Evolutionary conservation across 139 green algal genomes (phyloP), one percentile per base, ranked within the genome.

Genomic region (Tetradesmus lagerheimii): DNA sequence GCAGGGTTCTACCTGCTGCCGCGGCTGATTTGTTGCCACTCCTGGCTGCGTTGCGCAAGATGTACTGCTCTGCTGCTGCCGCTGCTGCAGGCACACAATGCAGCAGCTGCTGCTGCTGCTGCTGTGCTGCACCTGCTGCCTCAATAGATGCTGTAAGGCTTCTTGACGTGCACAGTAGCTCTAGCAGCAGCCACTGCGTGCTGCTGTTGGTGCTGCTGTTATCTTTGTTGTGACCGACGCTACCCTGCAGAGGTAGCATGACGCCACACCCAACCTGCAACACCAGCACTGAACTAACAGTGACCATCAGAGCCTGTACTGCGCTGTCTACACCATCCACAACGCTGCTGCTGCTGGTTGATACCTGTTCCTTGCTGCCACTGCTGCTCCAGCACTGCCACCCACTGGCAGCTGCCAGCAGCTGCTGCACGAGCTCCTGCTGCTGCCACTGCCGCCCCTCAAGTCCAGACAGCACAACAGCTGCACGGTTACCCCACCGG

Each of bases 371-470:
- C 14, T 8, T 25, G 27, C 41, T 25, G 0, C n/a, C 11, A 14
- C 23, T 25, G 5, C 39, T 34, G 35, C 83, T 6, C 87, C 87
- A 87, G 4, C 14, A n/a, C 78, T 91, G 87, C 87, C 87, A 87
- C 8, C 29, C 53, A 23, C 16, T 20, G 16, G 18, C 86, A n/a
- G 86, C 74, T 50, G 18, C 47, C 75, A 90, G 47, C 87, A 81
- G 37, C 77, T 86, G 87, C 79, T 87, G 76, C 77, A 82, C 23
- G 27, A 87, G 78, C 29, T 67, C 11, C 77, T 89, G 41, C 74
- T 83, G 85, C 85, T 84, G 43, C 43, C 80, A 20, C 38, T 82
- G 39, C 11, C 45, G 29, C 3, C 29, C 29, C 2, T 89, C 15
- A 11, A 89, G 29, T 2, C 83, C 83, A 3, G 23, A 27, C 38